phyloP scores from a whole-genome alignment of 306 rosid genomes.

The Acmispon strigosus region DNA sequence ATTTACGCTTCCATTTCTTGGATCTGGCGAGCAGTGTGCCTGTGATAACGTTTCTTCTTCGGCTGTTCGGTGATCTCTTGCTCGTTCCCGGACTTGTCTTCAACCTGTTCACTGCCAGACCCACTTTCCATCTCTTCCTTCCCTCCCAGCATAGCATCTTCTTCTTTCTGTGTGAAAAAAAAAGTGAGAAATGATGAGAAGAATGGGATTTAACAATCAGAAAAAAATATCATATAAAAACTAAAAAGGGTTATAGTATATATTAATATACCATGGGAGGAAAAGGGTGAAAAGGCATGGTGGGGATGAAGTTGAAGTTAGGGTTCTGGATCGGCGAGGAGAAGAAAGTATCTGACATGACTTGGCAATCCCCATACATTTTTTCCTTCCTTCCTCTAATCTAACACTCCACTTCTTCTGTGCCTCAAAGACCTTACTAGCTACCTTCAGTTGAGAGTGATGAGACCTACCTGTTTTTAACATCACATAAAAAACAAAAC shows the following conservation, averaged over 20 bases:
- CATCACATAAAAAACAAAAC: slow-evolving; percentile 3
- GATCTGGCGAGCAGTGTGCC: slow-evolving; percentile 98
- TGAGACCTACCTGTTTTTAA: slow-evolving; percentile 24
- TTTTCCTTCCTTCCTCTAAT: background rate
- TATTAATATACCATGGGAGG: slow-evolving; percentile 31
- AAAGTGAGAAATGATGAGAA: background rate
- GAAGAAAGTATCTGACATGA: slow-evolving; percentile 67
- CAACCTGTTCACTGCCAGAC: slow-evolving; percentile 72
- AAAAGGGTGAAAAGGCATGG: slow-evolving; percentile 64
- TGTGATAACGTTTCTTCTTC: slow-evolving; percentile 82
- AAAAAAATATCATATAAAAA: background rate
- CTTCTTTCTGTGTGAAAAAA: slow-evolving; percentile 53
- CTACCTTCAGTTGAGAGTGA: background rate
- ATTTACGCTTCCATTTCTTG: slow-evolving; percentile 94
- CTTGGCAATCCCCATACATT: slow-evolving; percentile 98
- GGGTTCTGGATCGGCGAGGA: slow-evolving; percentile 84
- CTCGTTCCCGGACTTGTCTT: slow-evolving; percentile 70
- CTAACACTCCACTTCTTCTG: too few species aligned
- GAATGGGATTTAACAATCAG: background rate
- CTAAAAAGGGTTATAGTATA: background rate
- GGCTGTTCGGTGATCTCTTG: slow-evolving; percentile 43
- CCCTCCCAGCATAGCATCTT: slow-evolving; percentile 49
- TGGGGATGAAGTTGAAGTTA: slow-evolving; percentile 75
- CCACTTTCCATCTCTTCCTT: slow-evolving; percentile 88
- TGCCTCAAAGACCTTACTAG: too few species aligned